Base-by-base conservation (phyloP, 768 basidiomycete species). In the Aureoboletus auriporus region DNA sequence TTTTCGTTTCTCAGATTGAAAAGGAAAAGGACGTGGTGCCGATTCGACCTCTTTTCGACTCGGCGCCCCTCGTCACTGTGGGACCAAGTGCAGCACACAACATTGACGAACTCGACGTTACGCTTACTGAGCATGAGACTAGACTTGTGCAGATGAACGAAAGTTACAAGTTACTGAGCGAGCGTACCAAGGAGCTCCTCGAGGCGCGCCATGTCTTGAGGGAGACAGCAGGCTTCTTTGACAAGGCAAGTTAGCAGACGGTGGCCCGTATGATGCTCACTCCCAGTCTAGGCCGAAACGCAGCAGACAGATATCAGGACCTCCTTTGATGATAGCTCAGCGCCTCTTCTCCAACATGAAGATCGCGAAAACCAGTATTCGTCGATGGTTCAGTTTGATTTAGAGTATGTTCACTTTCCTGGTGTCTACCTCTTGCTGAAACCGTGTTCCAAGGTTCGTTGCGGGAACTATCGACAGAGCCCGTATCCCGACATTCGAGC, bases 141-240 rank as follows among this genome's bases (percentile, higher is more conserved):
- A 78, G 93, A 49, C 71, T 98, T 44, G 68, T 69, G 27, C 86
- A 89, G 65, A 96, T 98, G 93, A 96, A 98, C 64, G 83, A 85
- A 26, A 90, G 85, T 60, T 98, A 95, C 69, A 86, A 93, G 71
- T 80, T 83, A 2, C 72, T 97, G 36, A 88, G 88, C 58, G 90
- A 90, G 60, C 80, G 91, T 35, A 83, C 84, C 39, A 82, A 80
- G 61, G 94, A 98, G 63, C 75, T 96, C 12, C 71, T 93, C 36
- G 96, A 99, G 69, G 96, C 95, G 17, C 78, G 86, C n/a, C 82
- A 95, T 72, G 96, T 99, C 30, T 70, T 99, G 52, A 77, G 84
- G 49, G 95, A 98, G 72, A 99, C 96, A 0, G 93, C 93, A 11
- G 87, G 92, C 14, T 99, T 98, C 70, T 99, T 99, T 67, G 84